Evolutionary conservation across 192 early-diverging fungal genomes (phyloP).

Genomic region (Phlyctochytrium arcticum): DNA sequence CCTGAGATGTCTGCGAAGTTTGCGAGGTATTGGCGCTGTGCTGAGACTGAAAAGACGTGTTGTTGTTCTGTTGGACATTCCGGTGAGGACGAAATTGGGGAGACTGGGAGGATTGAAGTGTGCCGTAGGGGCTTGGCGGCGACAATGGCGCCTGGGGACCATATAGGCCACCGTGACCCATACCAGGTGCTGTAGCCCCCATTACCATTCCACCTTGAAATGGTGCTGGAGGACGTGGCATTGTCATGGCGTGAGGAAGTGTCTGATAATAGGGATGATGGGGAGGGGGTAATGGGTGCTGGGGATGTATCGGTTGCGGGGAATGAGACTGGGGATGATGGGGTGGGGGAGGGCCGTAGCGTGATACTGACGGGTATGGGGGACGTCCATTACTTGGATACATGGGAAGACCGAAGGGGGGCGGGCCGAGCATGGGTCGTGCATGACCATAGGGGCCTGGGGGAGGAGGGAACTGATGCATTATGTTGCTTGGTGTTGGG

Average conservation of each 20-base stretch:
- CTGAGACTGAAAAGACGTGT: conserved; percentile 13
- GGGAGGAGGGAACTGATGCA: no score
- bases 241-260: no score
- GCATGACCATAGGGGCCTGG: background rate
- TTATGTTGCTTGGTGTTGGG: background rate
- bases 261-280: no score
- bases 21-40: background rate
- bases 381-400: background rate
- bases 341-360: background rate
- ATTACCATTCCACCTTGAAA: background rate
- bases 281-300: background rate
- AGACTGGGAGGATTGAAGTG: background rate
- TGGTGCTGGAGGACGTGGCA: no score
- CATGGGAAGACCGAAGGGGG: background rate
- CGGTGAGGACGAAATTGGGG: no score
- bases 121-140: background rate
- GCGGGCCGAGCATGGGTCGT: background rate
- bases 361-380: background rate
- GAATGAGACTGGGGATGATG: background rate
- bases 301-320: background rate
- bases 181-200: background rate
- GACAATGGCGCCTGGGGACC: background rate
- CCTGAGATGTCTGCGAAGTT: background rate
- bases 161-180: background rate
- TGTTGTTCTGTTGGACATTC: no score